A percentile compares a stretch with the other conserved stretches of the same genome.
phyloP scores from a whole-genome alignment of 257 asterid genomes.

The Plantago major region DNA sequence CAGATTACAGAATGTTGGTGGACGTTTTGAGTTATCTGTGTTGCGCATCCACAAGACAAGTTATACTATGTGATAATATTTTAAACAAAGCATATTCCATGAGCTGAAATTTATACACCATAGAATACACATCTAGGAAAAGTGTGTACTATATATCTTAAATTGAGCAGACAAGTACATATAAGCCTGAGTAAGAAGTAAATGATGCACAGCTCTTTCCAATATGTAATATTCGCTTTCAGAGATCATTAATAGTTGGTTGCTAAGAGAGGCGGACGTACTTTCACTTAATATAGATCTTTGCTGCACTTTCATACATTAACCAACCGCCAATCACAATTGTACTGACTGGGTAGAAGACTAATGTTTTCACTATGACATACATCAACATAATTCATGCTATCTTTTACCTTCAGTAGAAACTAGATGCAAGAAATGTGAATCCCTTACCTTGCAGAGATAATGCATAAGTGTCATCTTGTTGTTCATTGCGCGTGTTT shows the following conservation, averaged over 20 bases:
- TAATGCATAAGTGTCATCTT: constrained; percentile 98
- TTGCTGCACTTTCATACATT: background rate
- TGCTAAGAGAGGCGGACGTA: too few species aligned
- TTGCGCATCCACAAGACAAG: too few species aligned
- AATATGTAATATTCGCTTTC: too few species aligned
- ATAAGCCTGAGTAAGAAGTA: constrained; percentile 7
- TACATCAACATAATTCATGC: constrained; percentile 5
- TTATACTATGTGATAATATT: too few species aligned
- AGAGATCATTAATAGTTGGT: background rate
- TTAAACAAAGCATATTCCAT: too few species aligned
- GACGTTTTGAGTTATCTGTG: background rate
- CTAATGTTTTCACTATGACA: constrained; percentile 3
- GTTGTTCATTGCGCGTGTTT: constrained; percentile 89
- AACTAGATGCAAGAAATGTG: constrained; percentile 10
- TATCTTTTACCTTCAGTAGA: constrained; percentile 18
- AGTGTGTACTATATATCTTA: background rate
- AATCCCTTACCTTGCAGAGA: constrained; percentile 72
- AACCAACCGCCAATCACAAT: constrained; percentile 1
- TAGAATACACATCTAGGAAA: too few species aligned
- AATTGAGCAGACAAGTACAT: constrained; percentile 7
- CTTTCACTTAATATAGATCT: background rate
- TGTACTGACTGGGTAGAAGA: constrained; percentile 6
- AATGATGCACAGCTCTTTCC: constrained; percentile 7
- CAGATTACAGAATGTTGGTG: background rate
- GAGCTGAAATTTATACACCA: too few species aligned